These are phyloP conservation scores for Monosporascus sp. DNA, from an alignment of 2,329 filamentous ascomycete genomes.

Conservation along the genomic window DNA sequence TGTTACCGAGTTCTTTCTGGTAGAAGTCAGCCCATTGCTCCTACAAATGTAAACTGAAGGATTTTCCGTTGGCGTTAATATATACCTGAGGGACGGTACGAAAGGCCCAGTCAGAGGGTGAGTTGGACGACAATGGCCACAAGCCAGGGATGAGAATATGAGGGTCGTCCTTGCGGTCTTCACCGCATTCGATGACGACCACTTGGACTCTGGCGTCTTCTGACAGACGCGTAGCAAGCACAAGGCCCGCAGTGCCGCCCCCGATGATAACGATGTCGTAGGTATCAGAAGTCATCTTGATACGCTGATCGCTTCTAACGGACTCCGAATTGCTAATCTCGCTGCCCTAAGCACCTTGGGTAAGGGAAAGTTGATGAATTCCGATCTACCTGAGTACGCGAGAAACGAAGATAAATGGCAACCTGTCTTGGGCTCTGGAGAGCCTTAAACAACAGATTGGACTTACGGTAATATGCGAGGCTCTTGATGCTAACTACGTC, in stretches of 20 bases:
- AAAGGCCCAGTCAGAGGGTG: conserved; percentile 1
- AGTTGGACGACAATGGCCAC: background rate
- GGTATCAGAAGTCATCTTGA: background rate
- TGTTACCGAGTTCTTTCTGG: conserved; percentile 3
- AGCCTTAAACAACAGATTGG: too few species aligned
- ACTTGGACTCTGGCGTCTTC: conserved; percentile 1
- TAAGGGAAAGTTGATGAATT: too few species aligned
- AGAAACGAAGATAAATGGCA: too few species aligned
- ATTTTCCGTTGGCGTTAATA: background rate
- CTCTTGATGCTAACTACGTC: too few species aligned
- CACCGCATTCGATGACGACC: conserved; percentile 4
- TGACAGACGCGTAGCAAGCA: conserved; percentile 1
- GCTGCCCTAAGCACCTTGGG: too few species aligned
- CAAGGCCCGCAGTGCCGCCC: conserved; percentile 6
- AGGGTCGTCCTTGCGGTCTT: background rate
- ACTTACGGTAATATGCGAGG: too few species aligned
- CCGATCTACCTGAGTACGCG: too few species aligned
- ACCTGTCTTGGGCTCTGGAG: too few species aligned
- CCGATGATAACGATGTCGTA: conserved; percentile 5
- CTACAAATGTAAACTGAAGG: background rate
- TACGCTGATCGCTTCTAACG: too few species aligned
- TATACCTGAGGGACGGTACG: conserved; percentile 1
- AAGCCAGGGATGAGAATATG: background rate
- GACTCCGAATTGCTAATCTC: too few species aligned
- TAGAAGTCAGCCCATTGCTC: background rate